Evolutionary conservation across 1,284 basidiomycete genomes (phyloP).

Genomic region (Lentinula novae-zelandiae): DNA sequence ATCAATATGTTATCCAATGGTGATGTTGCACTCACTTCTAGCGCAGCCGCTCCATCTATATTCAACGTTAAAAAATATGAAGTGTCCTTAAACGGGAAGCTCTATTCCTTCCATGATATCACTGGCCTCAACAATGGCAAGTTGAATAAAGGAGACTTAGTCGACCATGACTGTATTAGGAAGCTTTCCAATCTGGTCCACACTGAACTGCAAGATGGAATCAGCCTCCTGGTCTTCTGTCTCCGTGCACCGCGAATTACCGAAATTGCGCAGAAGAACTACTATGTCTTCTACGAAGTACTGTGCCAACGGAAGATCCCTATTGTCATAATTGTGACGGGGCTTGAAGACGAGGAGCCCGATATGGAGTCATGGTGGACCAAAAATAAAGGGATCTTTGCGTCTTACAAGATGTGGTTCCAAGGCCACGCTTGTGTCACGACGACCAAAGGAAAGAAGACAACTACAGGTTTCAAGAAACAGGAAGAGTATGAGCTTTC

Average conservation of each 20-base stretch:
- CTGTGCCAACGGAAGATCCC: conserved; percentile 27
- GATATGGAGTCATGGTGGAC: conserved; percentile 32
- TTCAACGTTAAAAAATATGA: conserved; percentile 17
- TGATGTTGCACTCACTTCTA: conserved; percentile 9
- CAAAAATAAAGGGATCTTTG: conserved; percentile 25
- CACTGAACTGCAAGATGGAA: conserved; percentile 17
- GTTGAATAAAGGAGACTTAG: conserved; percentile 20
- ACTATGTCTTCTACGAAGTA: conserved; percentile 26
- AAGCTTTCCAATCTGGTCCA: conserved; percentile 30
- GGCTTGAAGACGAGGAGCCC: conserved; percentile 19
- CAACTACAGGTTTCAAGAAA: background rate
- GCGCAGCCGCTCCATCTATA: conserved; percentile 18
- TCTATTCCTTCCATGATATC: conserved; percentile 32
- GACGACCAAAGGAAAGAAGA: background rate
- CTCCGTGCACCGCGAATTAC: conserved; percentile 26
- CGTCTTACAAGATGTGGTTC: background rate
- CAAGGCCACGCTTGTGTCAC: conserved; percentile 20
- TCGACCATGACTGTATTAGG: conserved; percentile 26
- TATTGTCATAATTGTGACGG: conserved; percentile 23
- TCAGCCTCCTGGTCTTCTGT: conserved; percentile 30
- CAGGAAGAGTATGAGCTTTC: conserved; percentile 21
- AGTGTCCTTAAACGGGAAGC: conserved; percentile 14
- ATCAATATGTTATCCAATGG: conserved; percentile 26
- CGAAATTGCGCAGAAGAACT: conserved; percentile 24
- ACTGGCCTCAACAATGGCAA: conserved; percentile 38